Conservation (phyloP, 345 rosid genomes). For the Mercurialis annua region DNA sequence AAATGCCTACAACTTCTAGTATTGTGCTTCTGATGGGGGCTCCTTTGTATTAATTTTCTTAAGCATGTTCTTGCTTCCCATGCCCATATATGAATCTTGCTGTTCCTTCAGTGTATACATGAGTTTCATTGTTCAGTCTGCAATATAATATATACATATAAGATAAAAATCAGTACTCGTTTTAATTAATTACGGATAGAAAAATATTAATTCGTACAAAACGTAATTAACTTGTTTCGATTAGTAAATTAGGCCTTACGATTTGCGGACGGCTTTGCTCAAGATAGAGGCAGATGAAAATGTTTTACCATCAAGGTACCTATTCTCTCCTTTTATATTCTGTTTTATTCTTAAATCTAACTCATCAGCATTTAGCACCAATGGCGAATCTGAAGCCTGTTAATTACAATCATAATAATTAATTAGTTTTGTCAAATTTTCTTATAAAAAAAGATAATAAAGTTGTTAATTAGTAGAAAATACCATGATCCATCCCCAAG, state of each 20-base stretch:
- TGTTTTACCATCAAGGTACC: conserved; percentile 52
- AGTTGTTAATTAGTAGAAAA: background rate
- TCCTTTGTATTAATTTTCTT: conserved; percentile 1
- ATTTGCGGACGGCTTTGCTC: conserved; percentile 51
- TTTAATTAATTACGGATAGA: background rate
- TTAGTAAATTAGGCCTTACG: conserved; percentile 40
- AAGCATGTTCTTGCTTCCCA: conserved; percentile 39
- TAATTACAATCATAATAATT: background rate
- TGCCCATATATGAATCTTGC: conserved; percentile 63
- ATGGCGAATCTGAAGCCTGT: conserved; percentile 57
- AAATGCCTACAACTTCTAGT: background rate
- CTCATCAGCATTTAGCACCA: conserved; percentile 40
- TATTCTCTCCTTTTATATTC: conserved; percentile 49
- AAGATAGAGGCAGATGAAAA: conserved; percentile 45
- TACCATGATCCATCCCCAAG: conserved; percentile 85
- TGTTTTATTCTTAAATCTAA: conserved; percentile 45
- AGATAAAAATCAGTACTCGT: background rate
- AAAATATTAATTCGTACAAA: background rate
- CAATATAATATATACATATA: background rate
- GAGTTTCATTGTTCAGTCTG: conserved; percentile 56
- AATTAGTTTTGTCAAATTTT: background rate
- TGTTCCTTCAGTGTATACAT: conserved; percentile 57
- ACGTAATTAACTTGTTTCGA: too few species aligned
- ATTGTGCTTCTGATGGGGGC: conserved; percentile 13
- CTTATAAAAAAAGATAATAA: background rate